These are phyloP conservation scores for Mucor ambiguus DNA, from an alignment of 371 early-diverging fungal species.

Conservation along the genomic window DNA sequence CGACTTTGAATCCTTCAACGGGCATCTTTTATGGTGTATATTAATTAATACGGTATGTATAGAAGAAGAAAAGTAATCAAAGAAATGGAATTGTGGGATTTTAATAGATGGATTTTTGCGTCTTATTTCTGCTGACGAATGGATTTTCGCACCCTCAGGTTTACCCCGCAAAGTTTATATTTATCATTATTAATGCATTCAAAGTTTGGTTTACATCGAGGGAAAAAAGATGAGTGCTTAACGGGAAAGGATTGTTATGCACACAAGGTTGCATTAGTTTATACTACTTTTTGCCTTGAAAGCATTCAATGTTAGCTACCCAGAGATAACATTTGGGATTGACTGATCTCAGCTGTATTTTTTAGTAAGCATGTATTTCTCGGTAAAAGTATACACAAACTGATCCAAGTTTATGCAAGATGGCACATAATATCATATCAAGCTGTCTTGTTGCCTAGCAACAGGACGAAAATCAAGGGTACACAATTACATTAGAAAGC, in stretches of 20 bases:
- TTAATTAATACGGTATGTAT: background rate
- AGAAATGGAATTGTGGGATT: background rate
- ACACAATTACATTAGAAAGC: background rate
- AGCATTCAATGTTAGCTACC: too few species aligned
- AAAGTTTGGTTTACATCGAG: background rate
- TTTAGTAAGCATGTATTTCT: background rate
- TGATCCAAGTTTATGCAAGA: background rate
- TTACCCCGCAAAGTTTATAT: constrained; percentile 12
- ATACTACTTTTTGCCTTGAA: too few species aligned
- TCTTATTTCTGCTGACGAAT: constrained; percentile 23
- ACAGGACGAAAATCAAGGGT: background rate
- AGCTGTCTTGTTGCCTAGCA: background rate
- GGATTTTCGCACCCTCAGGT: constrained; percentile 15
- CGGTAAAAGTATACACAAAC: background rate
- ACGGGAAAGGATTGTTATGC: background rate
- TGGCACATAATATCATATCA: background rate
- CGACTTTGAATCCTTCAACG: constrained; percentile 39
- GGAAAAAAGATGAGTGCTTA: background rate
- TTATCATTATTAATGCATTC: constrained; percentile 4
- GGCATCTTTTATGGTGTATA: constrained; percentile 21
- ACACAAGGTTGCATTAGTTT: background rate
- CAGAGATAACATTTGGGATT: too few species aligned
- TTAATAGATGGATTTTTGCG: background rate
- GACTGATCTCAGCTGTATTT: too few species aligned
- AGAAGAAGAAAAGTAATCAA: background rate